phyloP scores from a whole-genome alignment of 805 yeast species.

The Tetrapisispora phaffii region DNA sequence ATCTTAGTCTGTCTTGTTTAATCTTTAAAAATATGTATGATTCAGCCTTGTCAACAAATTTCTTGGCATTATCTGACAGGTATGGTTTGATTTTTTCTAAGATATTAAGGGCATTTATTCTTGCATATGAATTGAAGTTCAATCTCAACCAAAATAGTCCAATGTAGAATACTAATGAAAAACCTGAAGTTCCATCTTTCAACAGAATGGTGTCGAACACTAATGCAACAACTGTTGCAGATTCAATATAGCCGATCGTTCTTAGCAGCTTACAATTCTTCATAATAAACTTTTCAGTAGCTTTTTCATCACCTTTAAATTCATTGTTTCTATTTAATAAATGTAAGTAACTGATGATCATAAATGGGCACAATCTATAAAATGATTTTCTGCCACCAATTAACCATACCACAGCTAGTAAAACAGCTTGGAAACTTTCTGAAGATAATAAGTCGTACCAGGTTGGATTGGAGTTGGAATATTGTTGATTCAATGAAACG shows the following conservation, averaged over 20 bases:
- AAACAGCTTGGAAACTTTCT: constrained; percentile 63
- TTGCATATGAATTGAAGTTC: constrained; percentile 39
- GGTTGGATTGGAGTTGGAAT: constrained; percentile 52
- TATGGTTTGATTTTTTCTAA: constrained; percentile 25
- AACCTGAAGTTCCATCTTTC: constrained; percentile 58
- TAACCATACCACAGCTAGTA: constrained; percentile 50
- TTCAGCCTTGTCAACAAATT: constrained; percentile 33
- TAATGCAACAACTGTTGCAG: constrained; percentile 44
- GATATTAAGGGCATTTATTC: constrained; percentile 27
- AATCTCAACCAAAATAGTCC: constrained; percentile 64
- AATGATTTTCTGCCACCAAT: constrained; percentile 55
- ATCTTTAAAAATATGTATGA: constrained; percentile 35
- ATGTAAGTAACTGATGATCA: constrained; percentile 50
- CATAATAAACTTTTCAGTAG: constrained; percentile 7
- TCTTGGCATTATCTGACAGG: constrained; percentile 28
- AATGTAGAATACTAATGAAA: constrained; percentile 47
- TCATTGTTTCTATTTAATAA: constrained; percentile 29
- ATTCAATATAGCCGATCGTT: constrained; percentile 51
- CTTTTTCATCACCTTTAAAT: constrained; percentile 6
- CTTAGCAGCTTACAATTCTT: constrained; percentile 17
- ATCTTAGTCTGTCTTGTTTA: constrained; percentile 24
- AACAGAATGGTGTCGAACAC: constrained; percentile 49
- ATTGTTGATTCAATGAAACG: constrained; percentile 47
- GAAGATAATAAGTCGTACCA: constrained; percentile 57
- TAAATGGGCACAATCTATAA: constrained; percentile 55